These are phyloP conservation scores for Pseudopyrenochaeta lycopersici DNA, from an alignment of 2,329 filamentous ascomycete genomes.

Conservation along the genomic window DNA sequence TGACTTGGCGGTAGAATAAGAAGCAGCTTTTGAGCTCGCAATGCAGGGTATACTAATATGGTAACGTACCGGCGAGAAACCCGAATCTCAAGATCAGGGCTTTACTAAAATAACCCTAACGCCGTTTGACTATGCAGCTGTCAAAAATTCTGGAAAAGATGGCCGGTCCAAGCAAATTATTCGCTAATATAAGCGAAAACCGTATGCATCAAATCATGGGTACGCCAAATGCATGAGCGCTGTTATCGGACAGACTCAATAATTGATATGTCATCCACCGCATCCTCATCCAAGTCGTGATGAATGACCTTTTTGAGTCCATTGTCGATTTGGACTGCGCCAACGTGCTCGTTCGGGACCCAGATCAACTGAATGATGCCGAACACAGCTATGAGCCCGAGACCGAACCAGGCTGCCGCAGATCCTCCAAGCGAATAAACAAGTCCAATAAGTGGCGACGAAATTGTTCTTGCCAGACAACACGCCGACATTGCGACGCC, in stretches of 20 bases:
- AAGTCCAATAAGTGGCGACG: constrained; percentile 72
- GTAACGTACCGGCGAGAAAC: constrained; percentile 5
- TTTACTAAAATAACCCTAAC: constrained; percentile 16
- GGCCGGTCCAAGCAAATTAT: constrained; percentile 3
- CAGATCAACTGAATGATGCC: constrained; percentile 66
- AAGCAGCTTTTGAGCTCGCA: constrained; percentile 5
- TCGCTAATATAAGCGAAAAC: not conserved
- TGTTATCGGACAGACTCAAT: constrained; percentile 37
- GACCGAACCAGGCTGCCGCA: constrained; percentile 69
- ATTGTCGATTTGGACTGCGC: constrained; percentile 42
- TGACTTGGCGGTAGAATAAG: no score
- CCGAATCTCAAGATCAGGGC: constrained; percentile 6
- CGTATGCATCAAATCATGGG: constrained; percentile 1
- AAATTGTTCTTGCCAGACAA: constrained; percentile 74
- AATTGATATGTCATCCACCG: constrained; percentile 37
- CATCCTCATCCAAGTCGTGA: constrained; percentile 30
- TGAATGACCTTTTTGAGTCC: constrained; percentile 40
- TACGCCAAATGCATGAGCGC: not conserved
- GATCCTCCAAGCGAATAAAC: constrained; percentile 71
- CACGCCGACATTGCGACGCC: constrained; percentile 71
- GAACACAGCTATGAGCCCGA: constrained; percentile 63
- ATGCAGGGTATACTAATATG: constrained; percentile 29
- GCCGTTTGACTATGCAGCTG: constrained; percentile 31
- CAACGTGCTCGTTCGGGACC: constrained; percentile 59
- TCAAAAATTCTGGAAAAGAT: not conserved